Percentiles rank a stretch among this genome's conserved stretches.
Evolutionary conservation across 371 early-diverging fungal genomes (phyloP).

Genomic region (Mucor ambiguus): DNA sequence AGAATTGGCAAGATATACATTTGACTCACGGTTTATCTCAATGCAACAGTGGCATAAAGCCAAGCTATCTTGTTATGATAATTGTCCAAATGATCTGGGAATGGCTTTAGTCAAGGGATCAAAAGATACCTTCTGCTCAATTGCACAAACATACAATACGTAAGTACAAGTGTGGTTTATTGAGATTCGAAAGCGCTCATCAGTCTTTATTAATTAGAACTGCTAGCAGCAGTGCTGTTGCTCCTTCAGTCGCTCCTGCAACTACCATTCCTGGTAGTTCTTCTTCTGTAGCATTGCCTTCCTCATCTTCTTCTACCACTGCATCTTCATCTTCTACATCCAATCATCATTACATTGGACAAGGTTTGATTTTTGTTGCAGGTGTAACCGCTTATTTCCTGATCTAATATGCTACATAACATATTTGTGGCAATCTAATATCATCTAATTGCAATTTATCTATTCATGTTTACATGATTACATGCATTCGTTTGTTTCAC

Average conservation of each 20-base stretch:
- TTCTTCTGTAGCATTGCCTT: constrained; percentile 5
- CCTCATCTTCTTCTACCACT: not conserved
- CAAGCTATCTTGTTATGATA: constrained; percentile 31
- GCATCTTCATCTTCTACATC: constrained; percentile 6
- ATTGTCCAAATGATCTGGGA: constrained; percentile 29
- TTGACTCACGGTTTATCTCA: not conserved
- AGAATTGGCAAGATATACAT: not conserved
- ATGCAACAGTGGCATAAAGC: constrained; percentile 24
- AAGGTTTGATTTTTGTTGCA: not conserved
- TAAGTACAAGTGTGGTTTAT: constrained; percentile 6
- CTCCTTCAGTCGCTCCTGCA: constrained; percentile 1
- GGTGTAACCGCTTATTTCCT: constrained; percentile 12
- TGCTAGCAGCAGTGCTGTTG: not conserved
- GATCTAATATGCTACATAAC: not conserved
- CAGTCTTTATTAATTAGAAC: not conserved
- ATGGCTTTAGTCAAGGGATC: constrained; percentile 24
- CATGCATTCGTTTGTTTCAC: not conserved
- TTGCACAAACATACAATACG: constrained; percentile 39
- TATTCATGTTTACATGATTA: not conserved
- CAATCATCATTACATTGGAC: not conserved
- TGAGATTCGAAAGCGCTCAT: not conserved
- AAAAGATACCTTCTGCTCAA: constrained; percentile 40
- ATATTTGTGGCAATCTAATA: not conserved
- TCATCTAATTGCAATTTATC: not conserved
- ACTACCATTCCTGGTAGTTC: constrained; percentile 7